These are phyloP conservation scores for Pyrenophora seminiperda DNA, from an alignment of 2,329 filamentous ascomycete species.

Conservation along the genomic window DNA sequence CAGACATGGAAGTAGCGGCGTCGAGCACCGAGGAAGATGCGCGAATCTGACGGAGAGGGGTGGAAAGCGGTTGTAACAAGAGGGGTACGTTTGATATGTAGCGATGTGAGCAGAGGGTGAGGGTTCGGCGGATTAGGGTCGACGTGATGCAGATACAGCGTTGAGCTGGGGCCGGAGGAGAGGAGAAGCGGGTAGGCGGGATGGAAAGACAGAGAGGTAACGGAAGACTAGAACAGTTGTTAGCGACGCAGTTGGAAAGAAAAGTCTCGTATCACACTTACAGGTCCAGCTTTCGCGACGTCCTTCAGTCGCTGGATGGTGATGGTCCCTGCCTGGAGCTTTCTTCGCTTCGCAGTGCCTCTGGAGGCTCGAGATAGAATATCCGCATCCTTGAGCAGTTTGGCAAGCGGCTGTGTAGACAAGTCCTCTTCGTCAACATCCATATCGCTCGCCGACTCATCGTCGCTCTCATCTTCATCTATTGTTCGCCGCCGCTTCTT, in stretches of 20 bases:
- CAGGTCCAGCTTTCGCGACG: slow-evolving; percentile 75
- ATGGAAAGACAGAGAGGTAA: slow-evolving; percentile 87
- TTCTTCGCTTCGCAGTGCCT: slow-evolving; percentile 64
- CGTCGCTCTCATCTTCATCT: slow-evolving; percentile 48
- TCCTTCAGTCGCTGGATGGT: slow-evolving; percentile 90
- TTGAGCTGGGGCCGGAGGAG: slow-evolving; percentile 83
- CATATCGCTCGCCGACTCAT: slow-evolving; percentile 62
- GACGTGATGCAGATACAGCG: slow-evolving; percentile 88
- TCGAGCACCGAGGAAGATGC: slow-evolving; percentile 86
- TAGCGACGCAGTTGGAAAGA: slow-evolving; percentile 18
- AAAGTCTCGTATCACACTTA: slow-evolving; percentile 47
- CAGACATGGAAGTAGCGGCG: slow-evolving; percentile 93
- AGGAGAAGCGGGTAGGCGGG: slow-evolving; percentile 85
- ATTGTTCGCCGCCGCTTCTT: slow-evolving; percentile 56
- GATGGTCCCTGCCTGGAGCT: slow-evolving; percentile 82
- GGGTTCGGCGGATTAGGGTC: slow-evolving; percentile 75
- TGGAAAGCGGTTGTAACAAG: slow-evolving; percentile 83
- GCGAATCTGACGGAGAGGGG: slow-evolving; percentile 67
- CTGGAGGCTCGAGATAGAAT: slow-evolving; percentile 63
- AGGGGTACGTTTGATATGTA: slow-evolving; percentile 84
- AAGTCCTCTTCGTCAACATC: slow-evolving; percentile 55
- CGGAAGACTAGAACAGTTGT: slow-evolving; percentile 60
- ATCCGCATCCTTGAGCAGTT: slow-evolving; percentile 75
- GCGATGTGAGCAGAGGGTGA: slow-evolving; percentile 86
- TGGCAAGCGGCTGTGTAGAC: slow-evolving; percentile 77